These are phyloP conservation scores for Talaromyces sp. DNA, from an alignment of 2,329 filamentous ascomycete genomes.

Conservation along the genomic window DNA sequence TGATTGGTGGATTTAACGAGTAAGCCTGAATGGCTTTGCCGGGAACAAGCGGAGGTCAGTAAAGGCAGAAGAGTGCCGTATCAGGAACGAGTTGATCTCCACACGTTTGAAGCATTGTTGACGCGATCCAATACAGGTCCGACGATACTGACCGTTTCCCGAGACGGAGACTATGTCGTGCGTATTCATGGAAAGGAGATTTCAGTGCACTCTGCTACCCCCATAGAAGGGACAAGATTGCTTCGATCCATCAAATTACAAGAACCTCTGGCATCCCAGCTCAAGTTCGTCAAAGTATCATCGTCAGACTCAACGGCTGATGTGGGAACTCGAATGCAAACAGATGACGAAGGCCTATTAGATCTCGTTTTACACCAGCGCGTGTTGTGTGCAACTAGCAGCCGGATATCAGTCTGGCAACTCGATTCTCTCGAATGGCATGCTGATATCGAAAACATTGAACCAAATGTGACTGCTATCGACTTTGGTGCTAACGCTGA, in stretches of 20 bases:
- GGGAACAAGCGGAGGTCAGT: constrained; percentile 13
- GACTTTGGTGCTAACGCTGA: constrained; percentile 38
- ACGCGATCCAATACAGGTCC: constrained; percentile 1
- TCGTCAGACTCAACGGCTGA: constrained; percentile 12
- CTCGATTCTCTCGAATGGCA: constrained; percentile 34
- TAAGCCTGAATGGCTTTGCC: constrained; percentile 7
- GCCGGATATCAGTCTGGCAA: constrained; percentile 37
- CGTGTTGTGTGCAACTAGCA: constrained; percentile 33
- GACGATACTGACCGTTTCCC: constrained; percentile 21
- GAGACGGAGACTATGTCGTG: constrained; percentile 18
- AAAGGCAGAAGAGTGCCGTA: no score
- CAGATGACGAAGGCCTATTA: neutral
- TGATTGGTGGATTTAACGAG: neutral
- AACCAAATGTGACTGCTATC: constrained; percentile 31
- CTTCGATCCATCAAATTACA: constrained; percentile 32
- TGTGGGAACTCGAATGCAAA: neutral
- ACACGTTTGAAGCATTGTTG: neutral
- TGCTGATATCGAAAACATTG: constrained; percentile 41
- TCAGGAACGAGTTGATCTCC: neutral
- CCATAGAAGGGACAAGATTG: constrained; percentile 29
- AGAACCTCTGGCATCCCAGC: constrained; percentile 24
- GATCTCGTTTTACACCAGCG: constrained; percentile 26
- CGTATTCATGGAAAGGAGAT: constrained; percentile 28
- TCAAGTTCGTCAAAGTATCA: constrained; percentile 33
- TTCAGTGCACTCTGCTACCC: constrained; percentile 29